Conservation (phyloP, 768 basidiomycete species). For the Antrodiella citrinella region DNA sequence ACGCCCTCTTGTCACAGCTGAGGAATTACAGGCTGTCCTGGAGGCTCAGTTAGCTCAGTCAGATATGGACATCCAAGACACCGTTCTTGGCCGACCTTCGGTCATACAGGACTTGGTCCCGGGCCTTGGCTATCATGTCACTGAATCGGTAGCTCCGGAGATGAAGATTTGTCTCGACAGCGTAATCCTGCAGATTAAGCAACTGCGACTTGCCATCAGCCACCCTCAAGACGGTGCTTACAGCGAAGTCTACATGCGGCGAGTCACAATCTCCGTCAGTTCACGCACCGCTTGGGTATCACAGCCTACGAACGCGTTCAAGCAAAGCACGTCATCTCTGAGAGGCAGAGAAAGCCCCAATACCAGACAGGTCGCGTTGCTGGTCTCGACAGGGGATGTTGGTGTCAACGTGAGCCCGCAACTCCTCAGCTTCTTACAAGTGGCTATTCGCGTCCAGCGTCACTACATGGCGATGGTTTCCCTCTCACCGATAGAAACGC, state of each 20-base stretch:
- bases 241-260: conserved; percentile 7
- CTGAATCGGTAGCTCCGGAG: not conserved
- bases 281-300: not conserved
- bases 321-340: conserved; percentile 7
- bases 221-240: not conserved
- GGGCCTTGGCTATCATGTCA: not conserved
- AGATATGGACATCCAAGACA: conserved; percentile 1
- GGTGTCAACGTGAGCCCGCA: conserved; percentile 43
- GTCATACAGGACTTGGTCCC: not conserved
- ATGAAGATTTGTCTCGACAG: not conserved
- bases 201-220: conserved; percentile 3
- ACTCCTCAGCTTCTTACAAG: conserved; percentile 51
- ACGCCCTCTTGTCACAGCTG: not conserved
- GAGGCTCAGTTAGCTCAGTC: conserved; percentile 6
- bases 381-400: conserved; percentile 33
- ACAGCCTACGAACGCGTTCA: conserved; percentile 1
- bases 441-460: conserved; percentile 27
- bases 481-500: not conserved
- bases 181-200: not conserved
- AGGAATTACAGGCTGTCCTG: not conserved
- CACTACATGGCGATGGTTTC: conserved; percentile 1
- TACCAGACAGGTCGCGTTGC: conserved; percentile 20
- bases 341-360: conserved; percentile 6
- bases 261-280: conserved; percentile 1
- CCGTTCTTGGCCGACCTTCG: not conserved